Evolutionary conservation across 2,329 filamentous ascomycete genomes (phyloP).

Genomic region (Hymenoscyphus albidus): DNA sequence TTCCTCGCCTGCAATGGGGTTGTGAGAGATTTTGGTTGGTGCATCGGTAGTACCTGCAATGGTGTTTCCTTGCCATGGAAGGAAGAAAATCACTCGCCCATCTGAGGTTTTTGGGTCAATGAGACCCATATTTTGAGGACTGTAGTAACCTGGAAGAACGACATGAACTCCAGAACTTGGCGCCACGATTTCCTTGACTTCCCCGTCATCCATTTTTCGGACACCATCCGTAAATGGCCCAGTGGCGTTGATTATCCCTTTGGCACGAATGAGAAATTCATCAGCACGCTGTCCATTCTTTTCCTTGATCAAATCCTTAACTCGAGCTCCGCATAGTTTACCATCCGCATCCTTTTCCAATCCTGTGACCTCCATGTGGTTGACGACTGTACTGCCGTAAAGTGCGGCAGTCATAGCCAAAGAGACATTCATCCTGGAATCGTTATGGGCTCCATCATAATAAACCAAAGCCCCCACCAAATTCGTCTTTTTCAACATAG

Average conservation of each 20-base stretch:
- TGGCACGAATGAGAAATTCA: slow-evolving; percentile 70
- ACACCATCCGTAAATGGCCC: slow-evolving; percentile 85
- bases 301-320: slow-evolving; percentile 67
- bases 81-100: slow-evolving; percentile 87
- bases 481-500: slow-evolving; percentile 78
- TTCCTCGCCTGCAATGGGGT: slow-evolving; percentile 75
- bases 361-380: slow-evolving; percentile 76
- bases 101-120: slow-evolving; percentile 85
- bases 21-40: slow-evolving; percentile 65
- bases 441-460: slow-evolving; percentile 89
- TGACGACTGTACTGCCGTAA: slow-evolving; percentile 78
- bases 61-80: slow-evolving; percentile 90
- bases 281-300: slow-evolving; percentile 58
- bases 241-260: slow-evolving; percentile 83
- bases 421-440: slow-evolving; percentile 88
- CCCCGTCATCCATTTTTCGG: slow-evolving; percentile 75
- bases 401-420: slow-evolving; percentile 85
- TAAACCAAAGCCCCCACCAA: slow-evolving; percentile 81
- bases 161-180: slow-evolving; percentile 84
- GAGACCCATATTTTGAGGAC: slow-evolving; percentile 79
- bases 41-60: slow-evolving; percentile 87
- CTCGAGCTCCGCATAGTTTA: slow-evolving; percentile 66
- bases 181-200: slow-evolving; percentile 72
- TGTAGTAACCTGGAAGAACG: slow-evolving; percentile 83
- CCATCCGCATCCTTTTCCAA: slow-evolving; percentile 72